Evolutionary conservation across 75 land plant species (phyloP).

Genomic region (Adiantum capillusveneris): DNA sequence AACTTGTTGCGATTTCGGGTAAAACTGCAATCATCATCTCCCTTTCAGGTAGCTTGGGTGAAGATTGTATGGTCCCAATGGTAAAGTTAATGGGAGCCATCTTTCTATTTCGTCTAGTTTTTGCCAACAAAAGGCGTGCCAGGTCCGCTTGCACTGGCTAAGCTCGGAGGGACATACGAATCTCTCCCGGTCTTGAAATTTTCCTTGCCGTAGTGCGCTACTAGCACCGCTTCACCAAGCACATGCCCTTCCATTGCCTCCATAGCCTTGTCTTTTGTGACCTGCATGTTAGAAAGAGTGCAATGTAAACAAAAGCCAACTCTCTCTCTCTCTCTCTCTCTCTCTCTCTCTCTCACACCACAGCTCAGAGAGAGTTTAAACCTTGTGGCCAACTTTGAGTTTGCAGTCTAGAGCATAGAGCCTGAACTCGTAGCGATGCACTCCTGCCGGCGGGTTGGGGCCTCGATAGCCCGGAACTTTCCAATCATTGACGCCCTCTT

Average conservation of each 20-base stretch:
- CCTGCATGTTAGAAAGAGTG: conserved; percentile 27
- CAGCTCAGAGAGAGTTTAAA: conserved; percentile 4
- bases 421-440: conserved; percentile 51
- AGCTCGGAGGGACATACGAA: conserved; percentile 16
- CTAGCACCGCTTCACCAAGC: conserved; percentile 50
- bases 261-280: conserved; percentile 63
- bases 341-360: not conserved
- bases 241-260: conserved; percentile 74
- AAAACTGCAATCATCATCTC: too few species aligned
- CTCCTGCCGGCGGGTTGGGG: conserved; percentile 42
- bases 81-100: too few species aligned
- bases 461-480: conserved; percentile 81
- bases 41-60: too few species aligned
- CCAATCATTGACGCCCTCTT: conserved; percentile 61
- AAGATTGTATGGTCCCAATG: too few species aligned
- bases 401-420: conserved; percentile 68
- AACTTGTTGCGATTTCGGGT: too few species aligned
- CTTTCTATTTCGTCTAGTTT: too few species aligned
- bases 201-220: conserved; percentile 22
- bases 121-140: conserved; percentile 1
- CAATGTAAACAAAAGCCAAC: not conserved
- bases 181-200: conserved; percentile 8
- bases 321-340: not conserved
- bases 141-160: not conserved
- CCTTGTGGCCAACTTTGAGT: conserved; percentile 73